Base-by-base conservation (phyloP, 164 flowering plant genomes). In the Magnolia sinica region DNA sequence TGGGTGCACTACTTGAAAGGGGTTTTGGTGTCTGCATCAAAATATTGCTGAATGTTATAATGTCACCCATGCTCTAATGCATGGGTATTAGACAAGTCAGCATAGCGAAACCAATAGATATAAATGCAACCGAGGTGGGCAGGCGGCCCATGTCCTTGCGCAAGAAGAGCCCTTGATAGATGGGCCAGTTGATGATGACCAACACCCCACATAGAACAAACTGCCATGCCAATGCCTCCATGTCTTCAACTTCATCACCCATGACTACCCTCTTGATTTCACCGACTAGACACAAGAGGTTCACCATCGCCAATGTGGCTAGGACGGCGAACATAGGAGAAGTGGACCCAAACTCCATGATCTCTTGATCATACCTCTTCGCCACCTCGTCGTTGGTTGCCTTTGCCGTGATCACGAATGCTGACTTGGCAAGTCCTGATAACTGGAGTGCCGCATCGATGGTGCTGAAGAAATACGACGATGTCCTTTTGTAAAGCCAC, bases 331-430 rank as follows among this genome's bases (percentile, higher is more conserved):
- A 86, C 88, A 91, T 86, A 0, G 91, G 87, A 37, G 90, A 83
- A 51, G 86, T 59, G 11, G 79, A 69, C 65, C 97, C 92, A 68
- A 94, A 94, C 77, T 92, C 96, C 86, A 94, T 81, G 14, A 82
- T 87, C 78, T 90, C 98, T 59, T 82, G 55, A 64, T 87, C 82
- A 61, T 88, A 91, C 75, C 95, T 75, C 71, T 81, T 29, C 0
- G 76, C 65, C 0, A 82, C 88, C 9, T 89, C 97, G 24, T 87
- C 78, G 51, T 89, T 91, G 0, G 86, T 55, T 2, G 85, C 90
- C 79, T 92, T 92, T 19, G 84, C 72, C 0, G 92, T 82, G 80
- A 92, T 81, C 2, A 76, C 70, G 50, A 94, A 94, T 4, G 72
- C 80, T 10, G 81, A 71, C 8, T 82, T 78, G 0, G 89, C 71